Conservation (phyloP, 23 red algal genomes). For the Cyanidioschyzon merolae region DNA sequence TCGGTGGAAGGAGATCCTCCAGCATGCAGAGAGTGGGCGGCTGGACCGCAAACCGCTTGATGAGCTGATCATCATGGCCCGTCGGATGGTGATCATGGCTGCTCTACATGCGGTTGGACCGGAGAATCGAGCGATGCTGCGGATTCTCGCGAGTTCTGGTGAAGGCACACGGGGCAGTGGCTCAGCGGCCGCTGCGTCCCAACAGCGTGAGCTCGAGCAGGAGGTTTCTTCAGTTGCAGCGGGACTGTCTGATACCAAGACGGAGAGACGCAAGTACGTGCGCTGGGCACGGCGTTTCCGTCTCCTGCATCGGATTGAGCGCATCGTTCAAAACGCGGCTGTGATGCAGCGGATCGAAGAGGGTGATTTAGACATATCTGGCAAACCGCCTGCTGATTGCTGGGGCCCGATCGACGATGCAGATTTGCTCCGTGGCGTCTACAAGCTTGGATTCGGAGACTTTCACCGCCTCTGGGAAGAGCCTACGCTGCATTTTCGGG, state of each 20-base stretch:
- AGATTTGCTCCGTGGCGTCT: slow-evolving; percentile 61
- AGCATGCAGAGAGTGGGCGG: slow-evolving; percentile 31
- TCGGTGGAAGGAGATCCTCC: slow-evolving; percentile 57
- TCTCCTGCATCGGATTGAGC: slow-evolving; percentile 48
- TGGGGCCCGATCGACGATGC: slow-evolving; percentile 64
- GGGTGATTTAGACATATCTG: slow-evolving; percentile 41
- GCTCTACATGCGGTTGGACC: slow-evolving; percentile 38
- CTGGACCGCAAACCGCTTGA: slow-evolving; percentile 36
- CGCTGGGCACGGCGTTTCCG: slow-evolving; percentile 70
- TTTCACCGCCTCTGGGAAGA: slow-evolving; percentile 15
- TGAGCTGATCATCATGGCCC: slow-evolving; percentile 45
- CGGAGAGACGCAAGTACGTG: slow-evolving; percentile 64
- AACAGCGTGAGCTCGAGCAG: slow-evolving; percentile 19
- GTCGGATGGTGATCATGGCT: slow-evolving; percentile 43
- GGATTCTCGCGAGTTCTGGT: slow-evolving; percentile 21
- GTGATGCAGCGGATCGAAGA: slow-evolving; percentile 34
- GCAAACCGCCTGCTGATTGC: slow-evolving; percentile 36
- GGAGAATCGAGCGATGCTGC: slow-evolving; percentile 51
- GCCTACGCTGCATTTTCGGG: slow-evolving; percentile 21
- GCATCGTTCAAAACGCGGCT: slow-evolving; percentile 31
- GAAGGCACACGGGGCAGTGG: slow-evolving; percentile 20
- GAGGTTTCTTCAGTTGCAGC: slow-evolving; percentile 7
- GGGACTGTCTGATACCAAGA: slow-evolving; percentile 10
- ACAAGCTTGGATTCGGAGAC: slow-evolving; percentile 59
- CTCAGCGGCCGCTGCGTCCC: background rate